Conservation (phyloP, 2,329 filamentous ascomycete genomes). For the Penicillium sp. region DNA sequence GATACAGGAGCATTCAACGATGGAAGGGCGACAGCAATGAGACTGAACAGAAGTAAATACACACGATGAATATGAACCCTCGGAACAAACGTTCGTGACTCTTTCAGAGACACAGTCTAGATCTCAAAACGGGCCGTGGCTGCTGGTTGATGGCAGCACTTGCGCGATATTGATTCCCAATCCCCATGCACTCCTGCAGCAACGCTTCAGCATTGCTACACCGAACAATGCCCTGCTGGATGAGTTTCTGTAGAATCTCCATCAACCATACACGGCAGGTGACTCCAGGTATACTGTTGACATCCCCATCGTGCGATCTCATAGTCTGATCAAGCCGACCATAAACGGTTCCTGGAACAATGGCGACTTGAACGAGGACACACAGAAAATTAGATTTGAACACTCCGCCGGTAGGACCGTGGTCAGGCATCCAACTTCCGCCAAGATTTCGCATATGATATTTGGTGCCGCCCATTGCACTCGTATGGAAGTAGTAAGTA, state of each 20-base stretch:
- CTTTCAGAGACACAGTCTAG: constrained; percentile 6
- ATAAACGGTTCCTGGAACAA: constrained; percentile 11
- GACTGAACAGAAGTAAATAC: too few relatives aligned
- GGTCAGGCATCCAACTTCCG: constrained; percentile 10
- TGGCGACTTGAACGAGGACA: constrained; percentile 22
- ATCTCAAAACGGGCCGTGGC: constrained; percentile 18
- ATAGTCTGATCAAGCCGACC: constrained; percentile 22
- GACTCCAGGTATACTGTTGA: constrained; percentile 26
- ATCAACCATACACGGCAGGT: constrained; percentile 28
- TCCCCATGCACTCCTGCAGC: constrained; percentile 20
- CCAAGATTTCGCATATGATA: constrained; percentile 8
- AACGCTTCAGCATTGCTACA: constrained; percentile 13
- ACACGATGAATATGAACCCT: too few relatives aligned
- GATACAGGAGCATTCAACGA: too few relatives aligned
- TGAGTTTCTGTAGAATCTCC: constrained; percentile 16
- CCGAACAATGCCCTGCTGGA: constrained; percentile 16
- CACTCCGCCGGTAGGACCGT: constrained; percentile 12
- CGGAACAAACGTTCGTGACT: too few relatives aligned
- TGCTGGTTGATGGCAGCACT: constrained; percentile 12
- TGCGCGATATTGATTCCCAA: constrained; percentile 18
- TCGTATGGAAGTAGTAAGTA: constrained; percentile 11
- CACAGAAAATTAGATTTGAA: constrained; percentile 22
- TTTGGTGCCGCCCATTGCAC: constrained; percentile 1
- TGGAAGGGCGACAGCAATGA: too few relatives aligned
- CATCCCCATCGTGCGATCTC: constrained; percentile 18